A percentile compares a stretch with the other conserved stretches of the same genome.
phyloP scores from a whole-genome alignment of 2,329 filamentous ascomycete genomes.

The Pseudogymnoascus sp. region DNA sequence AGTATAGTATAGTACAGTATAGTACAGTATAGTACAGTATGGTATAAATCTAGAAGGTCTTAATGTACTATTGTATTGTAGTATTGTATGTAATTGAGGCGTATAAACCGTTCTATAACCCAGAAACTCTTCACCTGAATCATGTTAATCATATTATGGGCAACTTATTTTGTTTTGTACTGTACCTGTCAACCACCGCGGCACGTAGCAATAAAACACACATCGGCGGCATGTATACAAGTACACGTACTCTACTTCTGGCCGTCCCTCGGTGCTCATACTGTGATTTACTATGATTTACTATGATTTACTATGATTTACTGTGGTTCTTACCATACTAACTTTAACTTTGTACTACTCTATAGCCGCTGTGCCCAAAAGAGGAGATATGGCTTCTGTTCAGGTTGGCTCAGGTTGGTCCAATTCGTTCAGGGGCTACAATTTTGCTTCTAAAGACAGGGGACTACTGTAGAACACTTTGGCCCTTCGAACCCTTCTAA shows the following conservation, averaged over 20 bases:
- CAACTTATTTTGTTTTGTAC: not conserved
- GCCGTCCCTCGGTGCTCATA: not conserved
- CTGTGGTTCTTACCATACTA: not conserved
- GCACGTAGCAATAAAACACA: not conserved
- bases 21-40: not conserved
- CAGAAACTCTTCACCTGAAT: not conserved
- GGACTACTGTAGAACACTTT: not conserved
- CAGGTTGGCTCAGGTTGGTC: not conserved
- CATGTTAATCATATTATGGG: not conserved
- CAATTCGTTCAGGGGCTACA: not conserved
- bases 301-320: not conserved
- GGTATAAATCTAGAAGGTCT: slow-evolving; percentile 4
- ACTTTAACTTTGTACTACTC: not conserved
- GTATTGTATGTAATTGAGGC: not conserved
- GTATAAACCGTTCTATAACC: not conserved
- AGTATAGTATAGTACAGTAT: not conserved
- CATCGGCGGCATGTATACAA: not conserved
- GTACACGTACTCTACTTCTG: not conserved
- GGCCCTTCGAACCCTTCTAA: not conserved
- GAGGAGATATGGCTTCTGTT: not conserved
- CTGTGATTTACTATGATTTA: not conserved
- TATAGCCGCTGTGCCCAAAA: not conserved
- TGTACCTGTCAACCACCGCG: not conserved
- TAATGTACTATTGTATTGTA: not conserved
- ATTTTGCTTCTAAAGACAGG: not conserved